These are phyloP conservation scores for Cyamopsis tetragonoloba DNA, from an alignment of 306 rosid species.

Conservation along the genomic window DNA sequence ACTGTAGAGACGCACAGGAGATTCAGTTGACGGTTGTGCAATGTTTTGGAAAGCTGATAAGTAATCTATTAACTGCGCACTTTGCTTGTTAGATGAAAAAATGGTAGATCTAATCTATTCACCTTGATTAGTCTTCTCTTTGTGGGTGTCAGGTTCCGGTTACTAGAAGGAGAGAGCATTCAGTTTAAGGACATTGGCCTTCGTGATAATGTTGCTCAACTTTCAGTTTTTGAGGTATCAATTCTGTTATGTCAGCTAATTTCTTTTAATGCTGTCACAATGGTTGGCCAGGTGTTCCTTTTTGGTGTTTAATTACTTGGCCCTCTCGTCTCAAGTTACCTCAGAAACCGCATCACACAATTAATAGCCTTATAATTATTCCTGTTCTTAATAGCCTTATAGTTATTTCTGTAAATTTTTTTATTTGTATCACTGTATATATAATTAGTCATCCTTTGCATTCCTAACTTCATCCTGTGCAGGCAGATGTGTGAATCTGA, in stretches of 20 bases:
- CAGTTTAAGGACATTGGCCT: slow-evolving; percentile 73
- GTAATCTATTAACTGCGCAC: slow-evolving; percentile 33
- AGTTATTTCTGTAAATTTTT: background rate
- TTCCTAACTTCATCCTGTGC: slow-evolving; percentile 55
- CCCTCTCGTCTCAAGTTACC: background rate
- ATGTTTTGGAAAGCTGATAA: slow-evolving; percentile 80
- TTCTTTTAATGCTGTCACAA: slow-evolving; percentile 1
- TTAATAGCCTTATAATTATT: background rate
- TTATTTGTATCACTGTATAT: background rate
- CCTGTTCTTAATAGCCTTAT: background rate
- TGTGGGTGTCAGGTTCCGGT: slow-evolving; percentile 48
- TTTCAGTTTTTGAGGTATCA: slow-evolving; percentile 75
- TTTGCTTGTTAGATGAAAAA: slow-evolving; percentile 11
- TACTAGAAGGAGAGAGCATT: slow-evolving; percentile 61
- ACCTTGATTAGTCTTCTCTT: background rate
- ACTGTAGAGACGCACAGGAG: slow-evolving; percentile 85
- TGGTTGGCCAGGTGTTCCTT: background rate
- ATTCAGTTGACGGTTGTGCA: slow-evolving; percentile 72
- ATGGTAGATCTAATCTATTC: slow-evolving; percentile 13
- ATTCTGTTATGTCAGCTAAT: slow-evolving; percentile 16
- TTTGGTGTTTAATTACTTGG: background rate
- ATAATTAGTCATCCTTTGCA: slow-evolving; percentile 31
- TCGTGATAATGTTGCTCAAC: slow-evolving; percentile 89
- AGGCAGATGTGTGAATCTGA: slow-evolving; percentile 75
- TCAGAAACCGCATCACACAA: background rate